These are phyloP conservation scores for Psilocybe cyanescens DNA, from an alignment of 768 basidiomycete species.

Conservation along the genomic window DNA sequence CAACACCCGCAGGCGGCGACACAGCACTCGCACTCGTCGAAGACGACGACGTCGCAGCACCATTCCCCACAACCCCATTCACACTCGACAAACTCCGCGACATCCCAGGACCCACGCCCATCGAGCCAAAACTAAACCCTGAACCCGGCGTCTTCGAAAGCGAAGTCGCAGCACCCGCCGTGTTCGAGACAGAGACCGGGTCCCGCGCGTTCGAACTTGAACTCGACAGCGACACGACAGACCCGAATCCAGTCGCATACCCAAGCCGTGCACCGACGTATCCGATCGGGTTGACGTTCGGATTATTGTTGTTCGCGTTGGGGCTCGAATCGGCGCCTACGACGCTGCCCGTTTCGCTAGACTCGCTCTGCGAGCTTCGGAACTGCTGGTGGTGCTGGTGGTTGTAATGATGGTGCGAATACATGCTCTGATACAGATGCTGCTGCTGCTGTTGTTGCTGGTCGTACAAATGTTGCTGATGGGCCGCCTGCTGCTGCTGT, in stretches of 20 bases:
- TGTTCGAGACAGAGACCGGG: constrained; percentile 7
- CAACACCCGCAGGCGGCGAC: neutral
- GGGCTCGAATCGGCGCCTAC: constrained; percentile 9
- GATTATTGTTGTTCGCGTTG: neutral
- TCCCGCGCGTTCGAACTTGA: constrained; percentile 3
- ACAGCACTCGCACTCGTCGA: neutral
- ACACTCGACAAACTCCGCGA: no score
- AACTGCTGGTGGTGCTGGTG: constrained; percentile 16
- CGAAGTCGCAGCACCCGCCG: constrained; percentile 4
- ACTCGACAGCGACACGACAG: neutral
- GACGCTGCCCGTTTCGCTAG: constrained; percentile 20
- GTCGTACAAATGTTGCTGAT: constrained; percentile 13
- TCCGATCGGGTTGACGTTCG: constrained; percentile 14
- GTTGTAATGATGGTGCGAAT: neutral
- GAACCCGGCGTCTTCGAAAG: constrained; percentile 1
- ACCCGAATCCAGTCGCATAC: neutral
- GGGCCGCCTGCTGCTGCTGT: constrained; percentile 15
- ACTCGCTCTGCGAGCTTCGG: constrained; percentile 19
- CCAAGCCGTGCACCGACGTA: constrained; percentile 20
- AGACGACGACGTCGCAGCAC: no score
- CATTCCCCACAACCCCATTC: neutral
- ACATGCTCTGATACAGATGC: constrained; percentile 13
- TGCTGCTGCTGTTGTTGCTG: constrained; percentile 18
- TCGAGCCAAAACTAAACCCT: neutral
- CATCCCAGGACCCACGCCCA: neutral